A percentile compares a stretch with the other conserved stretches of the same genome.
These are phyloP conservation scores for Apiospora phragmitis DNA, from an alignment of 2,329 filamentous ascomycete genomes.

Conservation along the genomic window DNA sequence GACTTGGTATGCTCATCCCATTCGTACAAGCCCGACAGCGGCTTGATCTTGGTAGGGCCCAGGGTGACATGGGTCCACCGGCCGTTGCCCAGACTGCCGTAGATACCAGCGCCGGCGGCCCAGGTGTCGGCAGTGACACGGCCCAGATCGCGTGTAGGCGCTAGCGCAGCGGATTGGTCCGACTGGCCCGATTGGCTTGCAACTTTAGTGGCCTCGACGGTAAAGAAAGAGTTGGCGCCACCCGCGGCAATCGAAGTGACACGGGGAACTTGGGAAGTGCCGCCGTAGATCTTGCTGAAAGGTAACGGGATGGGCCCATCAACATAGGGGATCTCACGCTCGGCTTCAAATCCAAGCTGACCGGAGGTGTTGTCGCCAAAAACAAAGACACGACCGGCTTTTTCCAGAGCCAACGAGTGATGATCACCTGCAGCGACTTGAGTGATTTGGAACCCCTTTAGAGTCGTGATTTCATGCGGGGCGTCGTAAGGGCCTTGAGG, in stretches of 20 bases:
- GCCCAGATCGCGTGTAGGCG: conserved; percentile 45
- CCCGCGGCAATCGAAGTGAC: conserved; percentile 83
- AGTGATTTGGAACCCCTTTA: conserved; percentile 69
- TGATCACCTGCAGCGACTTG: conserved; percentile 83
- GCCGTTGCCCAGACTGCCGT: conserved; percentile 79
- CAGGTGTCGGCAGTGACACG: conserved; percentile 75
- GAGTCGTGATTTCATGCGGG: conserved; percentile 73
- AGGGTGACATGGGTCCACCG: conserved; percentile 86
- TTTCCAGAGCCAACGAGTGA: conserved; percentile 79
- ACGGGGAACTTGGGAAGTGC: conserved; percentile 60
- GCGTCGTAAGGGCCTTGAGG: conserved; percentile 78
- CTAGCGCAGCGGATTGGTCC: conserved; percentile 36
- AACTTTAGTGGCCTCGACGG: conserved; percentile 72
- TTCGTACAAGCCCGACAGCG: conserved; percentile 80
- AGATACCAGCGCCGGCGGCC: conserved; percentile 84
- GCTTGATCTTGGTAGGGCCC: conserved; percentile 76
- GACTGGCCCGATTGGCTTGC: conserved; percentile 35
- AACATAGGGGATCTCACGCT: conserved; percentile 59
- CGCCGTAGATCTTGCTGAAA: conserved; percentile 71
- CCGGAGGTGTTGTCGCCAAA: conserved; percentile 92
- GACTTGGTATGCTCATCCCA: conserved; percentile 74
- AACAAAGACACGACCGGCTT: conserved; percentile 74
- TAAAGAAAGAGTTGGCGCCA: conserved; percentile 84
- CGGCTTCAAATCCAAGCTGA: conserved; percentile 83
- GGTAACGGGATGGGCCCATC: conserved; percentile 73